A percentile compares a stretch with the other conserved stretches of the same genome.
Conservation (phyloP, 2,329 filamentous ascomycete genomes). For the Geosmithia morbida region DNA sequence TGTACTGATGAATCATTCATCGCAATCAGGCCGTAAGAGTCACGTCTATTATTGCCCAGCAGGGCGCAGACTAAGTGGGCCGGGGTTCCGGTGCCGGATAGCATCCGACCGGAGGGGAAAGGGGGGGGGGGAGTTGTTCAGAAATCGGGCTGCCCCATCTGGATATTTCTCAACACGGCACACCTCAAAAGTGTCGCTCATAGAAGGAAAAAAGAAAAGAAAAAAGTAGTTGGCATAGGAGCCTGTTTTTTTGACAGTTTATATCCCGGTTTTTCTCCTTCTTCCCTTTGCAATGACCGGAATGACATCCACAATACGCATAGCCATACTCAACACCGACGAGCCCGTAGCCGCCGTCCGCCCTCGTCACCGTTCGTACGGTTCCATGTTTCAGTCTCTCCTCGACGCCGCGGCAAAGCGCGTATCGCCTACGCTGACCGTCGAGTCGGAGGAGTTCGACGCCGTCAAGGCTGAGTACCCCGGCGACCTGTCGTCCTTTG, state of each 20-base stretch:
- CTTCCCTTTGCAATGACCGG: too few species aligned
- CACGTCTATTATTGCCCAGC: not conserved
- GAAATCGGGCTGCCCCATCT: too few species aligned
- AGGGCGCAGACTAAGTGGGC: not conserved
- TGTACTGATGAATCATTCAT: too few species aligned
- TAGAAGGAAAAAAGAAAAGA: too few species aligned
- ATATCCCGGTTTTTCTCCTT: too few species aligned
- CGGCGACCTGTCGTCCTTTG: slow-evolving; percentile 9
- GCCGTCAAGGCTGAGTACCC: slow-evolving; percentile 19
- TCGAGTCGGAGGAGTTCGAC: slow-evolving; percentile 17
- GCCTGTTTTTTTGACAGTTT: too few species aligned
- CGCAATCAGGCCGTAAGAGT: not conserved
- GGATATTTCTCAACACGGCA: not conserved
- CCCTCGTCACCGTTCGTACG: slow-evolving; percentile 5
- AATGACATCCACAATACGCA: slow-evolving; percentile 5
- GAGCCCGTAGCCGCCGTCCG: slow-evolving; percentile 7
- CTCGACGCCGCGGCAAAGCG: slow-evolving; percentile 5
- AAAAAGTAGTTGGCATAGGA: too few species aligned
- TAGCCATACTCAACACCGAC: slow-evolving; percentile 10
- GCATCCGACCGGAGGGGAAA: not conserved
- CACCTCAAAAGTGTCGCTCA: not conserved
- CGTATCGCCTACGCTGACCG: slow-evolving; percentile 1
- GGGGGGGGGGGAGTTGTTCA: too few species aligned
- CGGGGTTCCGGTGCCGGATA: not conserved
- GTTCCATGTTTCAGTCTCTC: slow-evolving; percentile 8